phyloP scores from a whole-genome alignment of 2,329 filamentous ascomycete species.

The Hypoxylon sp. region DNA sequence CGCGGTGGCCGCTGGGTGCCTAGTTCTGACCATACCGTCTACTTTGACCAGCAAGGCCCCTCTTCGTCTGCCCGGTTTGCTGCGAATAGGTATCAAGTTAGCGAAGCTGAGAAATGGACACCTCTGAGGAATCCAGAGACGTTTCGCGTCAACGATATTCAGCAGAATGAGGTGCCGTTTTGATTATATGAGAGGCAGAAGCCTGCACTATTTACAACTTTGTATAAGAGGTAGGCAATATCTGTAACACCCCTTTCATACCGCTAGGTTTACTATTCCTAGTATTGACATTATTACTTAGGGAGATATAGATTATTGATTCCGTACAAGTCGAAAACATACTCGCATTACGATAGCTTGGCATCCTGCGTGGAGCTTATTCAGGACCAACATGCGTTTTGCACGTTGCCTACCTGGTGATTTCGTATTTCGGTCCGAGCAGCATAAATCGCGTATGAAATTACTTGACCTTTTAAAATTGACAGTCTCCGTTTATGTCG shows the following conservation, averaged over 20 bases:
- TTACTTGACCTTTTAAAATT: not conserved
- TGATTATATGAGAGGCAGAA: not conserved
- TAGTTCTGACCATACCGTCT: constrained; percentile 29
- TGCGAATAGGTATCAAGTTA: constrained; percentile 18
- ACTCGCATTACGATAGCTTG: not conserved
- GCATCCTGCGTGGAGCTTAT: not conserved
- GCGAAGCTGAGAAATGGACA: constrained; percentile 37
- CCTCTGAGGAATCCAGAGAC: constrained; percentile 41
- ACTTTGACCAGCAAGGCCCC: constrained; percentile 29
- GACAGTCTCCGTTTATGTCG: not conserved
- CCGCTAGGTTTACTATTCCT: not conserved
- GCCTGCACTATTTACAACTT: not conserved
- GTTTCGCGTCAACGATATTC: constrained; percentile 44
- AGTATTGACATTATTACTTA: not conserved
- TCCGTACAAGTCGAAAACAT: not conserved
- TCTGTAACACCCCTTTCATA: not conserved
- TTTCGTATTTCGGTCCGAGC: not conserved
- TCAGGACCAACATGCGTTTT: not conserved
- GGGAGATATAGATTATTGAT: not conserved
- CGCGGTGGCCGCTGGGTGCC: constrained; percentile 39
- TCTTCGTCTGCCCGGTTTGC: constrained; percentile 1
- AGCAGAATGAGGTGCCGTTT: constrained; percentile 35
- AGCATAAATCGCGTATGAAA: constrained; percentile 15
- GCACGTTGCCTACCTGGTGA: not conserved
- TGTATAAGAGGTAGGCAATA: not conserved